Base-by-base conservation (phyloP, 495 filamentous ascomycete genomes). In the Penicillium paxilli region DNA sequence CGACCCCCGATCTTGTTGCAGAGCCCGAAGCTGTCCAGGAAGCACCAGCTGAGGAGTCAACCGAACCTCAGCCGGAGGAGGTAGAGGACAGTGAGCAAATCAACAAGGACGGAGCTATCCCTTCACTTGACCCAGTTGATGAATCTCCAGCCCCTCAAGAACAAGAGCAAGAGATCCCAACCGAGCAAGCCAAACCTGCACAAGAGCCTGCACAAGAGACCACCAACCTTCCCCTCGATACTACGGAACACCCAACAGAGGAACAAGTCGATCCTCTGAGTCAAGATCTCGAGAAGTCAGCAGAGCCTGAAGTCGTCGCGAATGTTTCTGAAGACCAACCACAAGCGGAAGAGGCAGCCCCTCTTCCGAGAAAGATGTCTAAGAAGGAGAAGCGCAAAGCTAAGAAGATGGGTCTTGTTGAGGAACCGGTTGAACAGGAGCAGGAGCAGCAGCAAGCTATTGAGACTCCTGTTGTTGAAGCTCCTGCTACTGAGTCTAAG, bases 361-460 rank as follows among this genome's bases (percentile, higher is more conserved):
- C 55, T 38, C 14, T 65, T 37, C 57, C 61, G 8, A 65, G 49
- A 44, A 73, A 74, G 47, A 55, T 68, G 21, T 68, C 67, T 14
- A 71, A 73, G 52, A 73, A 73, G 41, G 69, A 78, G 24, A 71
- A 72, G 58, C 72, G 73, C 21, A 75, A 68, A 37, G 53, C 49
- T 19, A 73, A 72, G 55, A 65, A 69, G 48, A 57, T 54, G 30
- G 56, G 21, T 1, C 21, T 19, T n/a, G 14, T 47, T 6, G 55
- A 57, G 44, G 50, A 55, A 10, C 12, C 16, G n/a, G 25, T 49
- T 8, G 52, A 51, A 20, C 8, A 30, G 3, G 23, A 26, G 2
- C 12, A 37, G 21, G 20, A 20, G n/a, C 40, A 21, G 23, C 10
- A 37, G 33, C 4, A 24, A n/a, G 11, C 37, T 11, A 26, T 10